Conservation (phyloP, 1,139 yeast species). For the Pichia norvegensis region DNA sequence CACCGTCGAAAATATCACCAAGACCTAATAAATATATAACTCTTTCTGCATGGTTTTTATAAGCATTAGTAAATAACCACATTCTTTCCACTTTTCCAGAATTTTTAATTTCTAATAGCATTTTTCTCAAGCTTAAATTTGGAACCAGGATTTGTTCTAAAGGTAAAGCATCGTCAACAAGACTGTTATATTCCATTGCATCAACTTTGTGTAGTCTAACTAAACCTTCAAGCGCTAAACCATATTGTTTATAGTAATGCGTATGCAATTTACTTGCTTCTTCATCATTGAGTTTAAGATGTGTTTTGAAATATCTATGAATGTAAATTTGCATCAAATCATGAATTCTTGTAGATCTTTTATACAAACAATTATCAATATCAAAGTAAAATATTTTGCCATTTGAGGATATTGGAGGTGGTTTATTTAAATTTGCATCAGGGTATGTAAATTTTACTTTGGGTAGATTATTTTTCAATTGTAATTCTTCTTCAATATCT, state of each 20-base stretch:
- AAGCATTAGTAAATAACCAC: slow-evolving; percentile 95
- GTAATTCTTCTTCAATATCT: background rate
- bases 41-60: slow-evolving; percentile 76
- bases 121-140: slow-evolving; percentile 43
- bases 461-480: slow-evolving; percentile 20
- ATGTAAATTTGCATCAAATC: slow-evolving; percentile 84
- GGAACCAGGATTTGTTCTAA: slow-evolving; percentile 66
- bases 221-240: slow-evolving; percentile 87
- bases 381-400: slow-evolving; percentile 72
- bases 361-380: slow-evolving; percentile 85
- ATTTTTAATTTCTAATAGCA: slow-evolving; percentile 40
- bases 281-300: slow-evolving; percentile 54
- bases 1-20: slow-evolving; percentile 87
- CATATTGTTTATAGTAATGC: slow-evolving; percentile 77
- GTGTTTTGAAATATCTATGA: slow-evolving; percentile 67
- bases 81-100: slow-evolving; percentile 43
- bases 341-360: slow-evolving; percentile 65
- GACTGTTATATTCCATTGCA: slow-evolving; percentile 78
- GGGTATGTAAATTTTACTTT: slow-evolving; percentile 34
- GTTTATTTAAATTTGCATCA: slow-evolving; percentile 40
- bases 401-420: slow-evolving; percentile 35
- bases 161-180: slow-evolving; percentile 90
- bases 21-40: slow-evolving; percentile 73
- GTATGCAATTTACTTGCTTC: slow-evolving; percentile 70
- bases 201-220: slow-evolving; percentile 77